Conservation (phyloP, 352 stramenopile species). For the Thalassiosira livingstoniorum region DNA sequence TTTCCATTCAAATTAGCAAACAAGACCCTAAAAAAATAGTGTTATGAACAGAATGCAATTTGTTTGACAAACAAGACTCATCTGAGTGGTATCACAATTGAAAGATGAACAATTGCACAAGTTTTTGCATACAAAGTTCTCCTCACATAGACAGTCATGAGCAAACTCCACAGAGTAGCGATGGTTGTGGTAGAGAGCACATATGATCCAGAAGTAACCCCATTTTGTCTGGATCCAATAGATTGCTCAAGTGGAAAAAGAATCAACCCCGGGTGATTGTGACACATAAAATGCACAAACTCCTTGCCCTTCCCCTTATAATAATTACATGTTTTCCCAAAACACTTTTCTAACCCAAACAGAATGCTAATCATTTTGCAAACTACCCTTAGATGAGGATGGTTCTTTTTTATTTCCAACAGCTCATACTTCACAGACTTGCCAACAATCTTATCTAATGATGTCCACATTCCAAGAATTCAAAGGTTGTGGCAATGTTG, state of each 20-base stretch:
- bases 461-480: too few relatives aligned
- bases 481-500: too few relatives aligned
- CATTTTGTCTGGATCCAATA: conserved; percentile 23
- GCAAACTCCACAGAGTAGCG: conserved; percentile 1
- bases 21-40: too few relatives aligned
- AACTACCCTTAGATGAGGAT: neutral
- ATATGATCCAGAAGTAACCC: conserved; percentile 2
- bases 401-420: too few relatives aligned
- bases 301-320: conserved; percentile 25
- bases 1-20: too few relatives aligned
- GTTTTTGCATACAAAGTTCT: neutral
- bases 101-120: neutral
- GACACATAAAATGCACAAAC: conserved; percentile 24
- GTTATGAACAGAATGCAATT: too few relatives aligned
- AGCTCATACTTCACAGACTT: too few relatives aligned
- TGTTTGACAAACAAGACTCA: too few relatives aligned
- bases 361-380: neutral
- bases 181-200: conserved; percentile 28
- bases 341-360: conserved; percentile 24
- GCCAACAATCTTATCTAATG: too few relatives aligned
- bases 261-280: conserved; percentile 17
- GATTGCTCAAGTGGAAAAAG: conserved; percentile 19
- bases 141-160: neutral
- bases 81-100: neutral
- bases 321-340: conserved; percentile 26